Evolutionary conservation across 805 yeast species (phyloP), one percentile per base, ranked within the genome.

Genomic region (Barnettozyma californica): DNA sequence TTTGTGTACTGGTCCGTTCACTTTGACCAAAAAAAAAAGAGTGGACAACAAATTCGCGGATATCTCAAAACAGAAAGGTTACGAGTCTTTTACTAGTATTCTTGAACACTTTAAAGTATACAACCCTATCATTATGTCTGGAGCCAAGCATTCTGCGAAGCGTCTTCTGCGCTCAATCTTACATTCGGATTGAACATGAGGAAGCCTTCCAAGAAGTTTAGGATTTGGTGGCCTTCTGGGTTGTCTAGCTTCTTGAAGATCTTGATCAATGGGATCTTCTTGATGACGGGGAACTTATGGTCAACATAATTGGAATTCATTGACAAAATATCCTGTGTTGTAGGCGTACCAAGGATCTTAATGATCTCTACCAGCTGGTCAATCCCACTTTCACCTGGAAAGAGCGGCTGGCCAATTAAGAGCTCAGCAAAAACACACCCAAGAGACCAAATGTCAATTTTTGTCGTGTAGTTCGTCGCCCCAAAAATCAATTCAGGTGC

Each of bases 401-500:
- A 94, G 55, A 94, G 73, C 13, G 99, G 99, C 65, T 90, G 97
- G 16, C 99, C 98, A 49, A 94, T 76, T 54, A 91, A 80, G 60
- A 94, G 73, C 69, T 94, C 99, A 5, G 98, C 98, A 88, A 94
- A 90, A 20, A 94, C 99, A 72, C 99, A 94, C 19, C 96, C 97
- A 13, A 95, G 89, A 13, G 96, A 87, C 99, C 99, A 94, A 43
- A 94, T 81, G 66, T 94, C 99, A 56, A 94, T 94, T 67, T 92
- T 91, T 27, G 97, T 90, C 8, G 98, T 89, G 68, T 94, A 94
- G 68, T 91, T 88, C 25, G 96, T 86, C 13, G 98, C 96, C 18
- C 98, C 99, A 71, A 94, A 94, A 52, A 94, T 94, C 58, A 94
- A 79, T 68, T 94, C 99, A 0, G 99, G 99, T 7, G 99, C 99